phyloP scores from a whole-genome alignment of 1,139 yeast species.

The Citeromyces siamensis region DNA sequence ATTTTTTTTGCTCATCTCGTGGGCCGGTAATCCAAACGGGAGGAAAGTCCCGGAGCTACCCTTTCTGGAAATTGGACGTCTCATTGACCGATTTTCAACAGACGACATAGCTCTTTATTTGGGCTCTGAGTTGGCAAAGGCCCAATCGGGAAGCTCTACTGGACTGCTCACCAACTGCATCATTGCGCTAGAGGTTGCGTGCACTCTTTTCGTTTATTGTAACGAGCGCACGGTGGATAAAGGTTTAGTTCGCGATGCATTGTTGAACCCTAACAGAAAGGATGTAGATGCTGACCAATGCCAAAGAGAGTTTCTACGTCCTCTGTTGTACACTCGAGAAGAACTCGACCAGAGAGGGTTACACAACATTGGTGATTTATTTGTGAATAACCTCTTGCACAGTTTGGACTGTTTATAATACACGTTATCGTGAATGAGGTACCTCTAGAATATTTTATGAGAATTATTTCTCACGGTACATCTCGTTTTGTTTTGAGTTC shows the following conservation, averaged over 20 bases:
- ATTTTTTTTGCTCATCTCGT: neutral
- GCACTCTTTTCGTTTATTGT: neutral
- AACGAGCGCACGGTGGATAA: neutral
- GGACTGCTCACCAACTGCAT: constrained; percentile 3
- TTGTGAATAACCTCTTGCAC: constrained; percentile 1
- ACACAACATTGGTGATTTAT: neutral
- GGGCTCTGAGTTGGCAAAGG: neutral
- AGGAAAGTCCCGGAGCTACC: neutral
- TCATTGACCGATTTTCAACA: neutral
- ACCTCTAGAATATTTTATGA: too few species aligned
- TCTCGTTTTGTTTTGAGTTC: too few species aligned
- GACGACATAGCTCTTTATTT: neutral
- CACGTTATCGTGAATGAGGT: too few species aligned
- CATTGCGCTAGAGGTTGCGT: neutral
- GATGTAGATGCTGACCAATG: neutral
- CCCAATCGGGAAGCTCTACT: neutral
- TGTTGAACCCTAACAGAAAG: neutral
- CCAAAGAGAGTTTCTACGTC: neutral
- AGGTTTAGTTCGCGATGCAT: neutral
- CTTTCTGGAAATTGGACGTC: neutral
- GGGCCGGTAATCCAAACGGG: neutral
- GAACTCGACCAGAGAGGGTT: neutral
- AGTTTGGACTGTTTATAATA: neutral
- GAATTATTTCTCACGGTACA: too few species aligned
- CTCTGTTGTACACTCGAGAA: neutral